phyloP scores from a whole-genome alignment of 768 basidiomycete genomes.

The Sarcomyxa edulis region DNA sequence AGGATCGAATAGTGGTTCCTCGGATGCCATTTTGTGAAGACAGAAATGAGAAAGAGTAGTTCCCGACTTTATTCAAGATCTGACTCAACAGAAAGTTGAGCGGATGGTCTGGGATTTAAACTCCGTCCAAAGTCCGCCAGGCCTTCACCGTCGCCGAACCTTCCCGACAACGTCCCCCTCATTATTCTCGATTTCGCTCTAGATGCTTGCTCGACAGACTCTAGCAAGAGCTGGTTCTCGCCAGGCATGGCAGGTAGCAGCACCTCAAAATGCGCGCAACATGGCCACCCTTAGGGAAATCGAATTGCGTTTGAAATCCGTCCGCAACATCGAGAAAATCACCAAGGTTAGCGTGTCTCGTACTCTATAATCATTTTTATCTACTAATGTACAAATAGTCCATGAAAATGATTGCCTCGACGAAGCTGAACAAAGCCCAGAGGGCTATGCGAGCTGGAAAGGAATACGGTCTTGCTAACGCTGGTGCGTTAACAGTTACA shows the following conservation, averaged over 20 bases:
- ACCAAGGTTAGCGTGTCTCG: conserved; percentile 66
- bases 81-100: conserved; percentile 9
- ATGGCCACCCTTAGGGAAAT: conserved; percentile 99
- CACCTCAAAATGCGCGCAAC: conserved; percentile 60
- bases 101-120: neutral
- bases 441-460: conserved; percentile 89
- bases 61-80: conserved; percentile 9
- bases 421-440: conserved; percentile 93
- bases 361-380: conserved; percentile 7
- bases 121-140: conserved; percentile 18
- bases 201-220: conserved; percentile 44
- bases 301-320: conserved; percentile 93
- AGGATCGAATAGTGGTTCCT: conserved; percentile 78
- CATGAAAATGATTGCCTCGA: conserved; percentile 99
- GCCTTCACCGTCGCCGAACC: conserved; percentile 18
- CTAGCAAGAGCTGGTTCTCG: conserved; percentile 33
- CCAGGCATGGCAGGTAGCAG: conserved; percentile 31
- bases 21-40: conserved; percentile 44
- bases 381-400: conserved; percentile 45
- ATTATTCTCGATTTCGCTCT: conserved; percentile 11
- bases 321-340: conserved; percentile 99
- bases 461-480: conserved; percentile 87
- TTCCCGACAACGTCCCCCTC: conserved; percentile 36
- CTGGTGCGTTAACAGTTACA: conserved; percentile 46
- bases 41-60: conserved; percentile 10